Base-by-base conservation (phyloP, 2,329 filamentous ascomycete genomes). In the Aspergillus unguis region DNA sequence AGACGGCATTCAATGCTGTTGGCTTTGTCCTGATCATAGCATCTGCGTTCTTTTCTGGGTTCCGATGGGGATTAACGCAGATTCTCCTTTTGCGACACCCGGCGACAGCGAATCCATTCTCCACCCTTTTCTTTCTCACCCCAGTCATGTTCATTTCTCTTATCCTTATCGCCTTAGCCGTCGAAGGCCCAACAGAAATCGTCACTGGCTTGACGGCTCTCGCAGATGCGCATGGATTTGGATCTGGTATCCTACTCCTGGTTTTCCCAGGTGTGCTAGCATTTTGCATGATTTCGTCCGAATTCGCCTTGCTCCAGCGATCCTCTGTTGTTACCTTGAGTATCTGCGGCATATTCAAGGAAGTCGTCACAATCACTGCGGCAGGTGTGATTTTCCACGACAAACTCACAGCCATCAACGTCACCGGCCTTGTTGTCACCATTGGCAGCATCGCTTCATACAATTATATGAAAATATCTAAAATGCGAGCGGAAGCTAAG, bases 281-380 rank as follows among this genome's bases (percentile, higher is more conserved):
- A 2, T 99, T 99, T 70, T 82, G 91, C 57, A 99, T 99, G 94
- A 97, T 95, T 17, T 85, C 91, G 0, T 92, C 90, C 49, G 94
- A 99, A 73, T 99, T 97, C 69, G 92, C 94, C 48, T 82, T 99
- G 56, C 82, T 99, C 60, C 88, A 96, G 76, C 89, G 94, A 44
- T 97, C 92, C 0, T 95, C 89, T 1, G 94, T 99, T 48, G 94
- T 99, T 47, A 97, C 94, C 0, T 80, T 99, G 42, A 95, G 88
- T 47, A 96, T 99, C 62, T 95, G 92, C 57, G 94, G 94, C 56
- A 97, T 99, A 57, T 97, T 99, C 80, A 99, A 99, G 71, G 94
- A 99, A 75, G 94, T 97, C 37, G 86, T 99, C 50, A 99, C 94
- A 10, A 97, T 99, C 65, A 86, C 84, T 37, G 91, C 90, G 1